These are phyloP conservation scores for Psophocarpus tetragonolobus DNA, from an alignment of 306 rosid species.

Conservation along the genomic window DNA sequence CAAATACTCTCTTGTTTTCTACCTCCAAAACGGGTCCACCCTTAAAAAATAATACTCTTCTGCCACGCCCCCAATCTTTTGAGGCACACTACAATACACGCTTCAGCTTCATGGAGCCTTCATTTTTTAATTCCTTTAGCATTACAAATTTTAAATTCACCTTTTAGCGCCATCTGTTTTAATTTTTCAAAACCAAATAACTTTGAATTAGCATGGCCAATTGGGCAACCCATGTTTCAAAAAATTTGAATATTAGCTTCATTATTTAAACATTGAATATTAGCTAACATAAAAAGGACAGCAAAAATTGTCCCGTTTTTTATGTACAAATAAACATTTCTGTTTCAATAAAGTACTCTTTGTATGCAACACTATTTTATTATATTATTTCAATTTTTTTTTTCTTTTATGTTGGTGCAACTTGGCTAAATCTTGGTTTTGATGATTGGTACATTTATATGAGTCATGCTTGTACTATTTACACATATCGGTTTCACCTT, in stretches of 20 bases:
- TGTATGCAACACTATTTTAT: not conserved
- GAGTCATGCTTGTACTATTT: conserved; percentile 28
- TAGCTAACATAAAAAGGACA: not conserved
- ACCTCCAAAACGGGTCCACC: conserved; percentile 31
- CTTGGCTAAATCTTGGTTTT: not conserved
- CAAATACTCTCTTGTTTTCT: conserved; percentile 30
- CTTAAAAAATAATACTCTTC: not conserved
- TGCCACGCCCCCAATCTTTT: not conserved
- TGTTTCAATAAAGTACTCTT: not conserved
- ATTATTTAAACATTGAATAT: not conserved
- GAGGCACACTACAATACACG: not conserved
- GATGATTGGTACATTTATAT: conserved; percentile 16
- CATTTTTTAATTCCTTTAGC: conserved; percentile 1
- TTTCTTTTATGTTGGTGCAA: not conserved
- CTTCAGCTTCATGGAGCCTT: not conserved
- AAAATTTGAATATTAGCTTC: not conserved
- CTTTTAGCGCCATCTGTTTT: conserved; percentile 3
- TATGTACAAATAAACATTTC: not conserved
- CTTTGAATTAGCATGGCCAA: not conserved
- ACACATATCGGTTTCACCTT: not conserved
- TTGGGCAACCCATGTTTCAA: not conserved
- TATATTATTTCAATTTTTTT: not conserved
- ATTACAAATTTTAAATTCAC: conserved; percentile 19
- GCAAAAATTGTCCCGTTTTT: not conserved
- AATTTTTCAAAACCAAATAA: not conserved